Percentiles rank a stretch among this genome's conserved stretches.
These are phyloP conservation scores for Candida gorgasii DNA, from an alignment of 805 yeast genomes.

Conservation along the genomic window DNA sequence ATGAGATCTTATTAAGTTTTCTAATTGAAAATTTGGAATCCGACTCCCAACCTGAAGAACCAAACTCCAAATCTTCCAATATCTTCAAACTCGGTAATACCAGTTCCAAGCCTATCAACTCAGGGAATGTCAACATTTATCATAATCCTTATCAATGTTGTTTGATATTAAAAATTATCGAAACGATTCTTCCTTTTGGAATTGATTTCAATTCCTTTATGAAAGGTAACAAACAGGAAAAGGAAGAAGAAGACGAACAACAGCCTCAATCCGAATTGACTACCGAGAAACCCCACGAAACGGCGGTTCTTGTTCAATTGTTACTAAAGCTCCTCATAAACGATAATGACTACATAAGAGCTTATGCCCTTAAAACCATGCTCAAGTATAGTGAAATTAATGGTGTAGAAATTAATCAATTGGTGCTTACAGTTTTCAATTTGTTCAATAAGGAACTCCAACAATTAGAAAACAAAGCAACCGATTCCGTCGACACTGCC, in stretches of 20 bases:
- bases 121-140: slow-evolving; percentile 22
- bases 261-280: too few species aligned
- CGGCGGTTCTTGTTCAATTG: slow-evolving; percentile 25
- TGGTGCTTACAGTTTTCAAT: slow-evolving; percentile 33
- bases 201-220: slow-evolving; percentile 29
- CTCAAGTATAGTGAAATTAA: slow-evolving; percentile 30
- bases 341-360: slow-evolving; percentile 34
- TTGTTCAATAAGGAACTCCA: slow-evolving; percentile 23
- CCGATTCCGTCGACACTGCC: slow-evolving; percentile 9
- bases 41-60: not conserved
- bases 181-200: slow-evolving; percentile 36
- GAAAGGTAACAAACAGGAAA: too few species aligned
- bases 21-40: slow-evolving; percentile 29
- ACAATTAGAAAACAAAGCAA: slow-evolving; percentile 8
- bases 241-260: too few species aligned
- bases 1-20: slow-evolving; percentile 36
- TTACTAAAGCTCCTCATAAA: slow-evolving; percentile 35
- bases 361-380: slow-evolving; percentile 34
- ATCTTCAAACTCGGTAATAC: not conserved
- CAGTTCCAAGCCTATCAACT: not conserved
- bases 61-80: not conserved
- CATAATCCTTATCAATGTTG: slow-evolving; percentile 36
- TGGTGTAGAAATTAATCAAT: slow-evolving; percentile 35
- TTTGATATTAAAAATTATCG: slow-evolving; percentile 31
- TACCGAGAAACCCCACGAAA: slow-evolving; percentile 7